These are phyloP conservation scores for Fusarium sarcochroum DNA, from an alignment of 2,329 filamentous ascomycete species.

Conservation along the genomic window DNA sequence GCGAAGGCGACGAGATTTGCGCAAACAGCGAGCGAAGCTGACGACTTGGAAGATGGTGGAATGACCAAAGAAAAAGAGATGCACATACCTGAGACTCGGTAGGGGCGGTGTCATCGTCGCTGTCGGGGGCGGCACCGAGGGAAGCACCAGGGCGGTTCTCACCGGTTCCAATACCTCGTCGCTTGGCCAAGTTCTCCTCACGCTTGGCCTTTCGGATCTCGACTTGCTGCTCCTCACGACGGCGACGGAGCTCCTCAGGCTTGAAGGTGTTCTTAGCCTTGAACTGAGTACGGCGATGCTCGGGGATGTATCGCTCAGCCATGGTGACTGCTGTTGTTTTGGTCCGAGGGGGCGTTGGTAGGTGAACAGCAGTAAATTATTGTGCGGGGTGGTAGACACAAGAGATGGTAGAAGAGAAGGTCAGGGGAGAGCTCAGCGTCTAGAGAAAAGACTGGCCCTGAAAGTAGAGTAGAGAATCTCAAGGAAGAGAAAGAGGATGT, in stretches of 20 bases:
- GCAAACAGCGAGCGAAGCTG: constrained; percentile 4
- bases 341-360: constrained; percentile 43
- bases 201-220: constrained; percentile 99
- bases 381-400: constrained; percentile 49
- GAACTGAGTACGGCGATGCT: constrained; percentile 99
- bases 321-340: constrained; percentile 70
- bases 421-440: constrained; percentile 34
- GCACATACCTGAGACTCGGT: constrained; percentile 91
- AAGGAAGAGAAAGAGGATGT: constrained; percentile 31
- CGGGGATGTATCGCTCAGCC: constrained; percentile 99
- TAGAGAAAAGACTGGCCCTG: constrained; percentile 21
- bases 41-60: constrained; percentile 10
- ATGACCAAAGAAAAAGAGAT: constrained; percentile 27
- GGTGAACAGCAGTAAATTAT: constrained; percentile 47
- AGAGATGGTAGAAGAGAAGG: constrained; percentile 29
- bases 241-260: constrained; percentile 97
- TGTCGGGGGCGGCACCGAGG: constrained; percentile 90
- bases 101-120: constrained; percentile 95
- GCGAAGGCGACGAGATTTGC: constrained; percentile 27
- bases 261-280: constrained; percentile 99
- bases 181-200: constrained; percentile 98
- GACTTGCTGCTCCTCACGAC: constrained; percentile 98
- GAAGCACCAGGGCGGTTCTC: constrained; percentile 85
- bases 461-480: constrained; percentile 18
- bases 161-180: constrained; percentile 90